These are phyloP conservation scores for Cytospora paraplurivora DNA, from an alignment of 2,329 filamentous ascomycete genomes.

Conservation along the genomic window DNA sequence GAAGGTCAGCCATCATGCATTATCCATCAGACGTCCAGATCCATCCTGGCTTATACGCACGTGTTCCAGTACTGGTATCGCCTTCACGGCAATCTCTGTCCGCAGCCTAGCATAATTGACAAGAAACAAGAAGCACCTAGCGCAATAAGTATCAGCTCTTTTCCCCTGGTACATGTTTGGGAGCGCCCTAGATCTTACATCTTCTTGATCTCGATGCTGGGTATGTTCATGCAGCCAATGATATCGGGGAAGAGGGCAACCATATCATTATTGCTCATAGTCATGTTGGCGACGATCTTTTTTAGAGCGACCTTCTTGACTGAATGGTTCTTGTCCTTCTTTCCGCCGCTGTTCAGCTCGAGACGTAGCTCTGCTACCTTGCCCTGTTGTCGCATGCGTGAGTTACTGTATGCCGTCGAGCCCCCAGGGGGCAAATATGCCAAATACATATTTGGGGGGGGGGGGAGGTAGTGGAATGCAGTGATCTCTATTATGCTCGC, in stretches of 20 bases:
- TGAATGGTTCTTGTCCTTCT: slow-evolving; percentile 96
- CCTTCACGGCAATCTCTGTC: slow-evolving; percentile 90
- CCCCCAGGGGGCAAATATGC: slow-evolving; percentile 52
- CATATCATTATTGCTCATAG: slow-evolving; percentile 99
- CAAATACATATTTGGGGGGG: slow-evolving; percentile 59
- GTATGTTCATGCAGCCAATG: slow-evolving; percentile 92
- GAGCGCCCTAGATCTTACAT: slow-evolving; percentile 64
- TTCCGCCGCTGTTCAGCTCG: slow-evolving; percentile 89
- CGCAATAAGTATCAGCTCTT: slow-evolving; percentile 25
- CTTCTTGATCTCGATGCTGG: slow-evolving; percentile 97
- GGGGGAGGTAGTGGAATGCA: slow-evolving; percentile 1
- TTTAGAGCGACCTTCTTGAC: slow-evolving; percentile 98
- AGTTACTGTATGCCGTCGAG: slow-evolving; percentile 38
- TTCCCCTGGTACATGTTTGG: not conserved
- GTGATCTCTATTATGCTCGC: slow-evolving; percentile 13
- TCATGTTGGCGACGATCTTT: slow-evolving; percentile 99
- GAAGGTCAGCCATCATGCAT: slow-evolving; percentile 28
- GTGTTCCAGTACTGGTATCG: slow-evolving; percentile 81
- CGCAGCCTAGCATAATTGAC: slow-evolving; percentile 97
- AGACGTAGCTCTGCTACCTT: slow-evolving; percentile 96
- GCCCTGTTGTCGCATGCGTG: slow-evolving; percentile 73
- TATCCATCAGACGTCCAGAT: not conserved
- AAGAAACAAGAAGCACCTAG: slow-evolving; percentile 93
- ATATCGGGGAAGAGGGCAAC: slow-evolving; percentile 94
- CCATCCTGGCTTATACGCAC: slow-evolving; percentile 48